Percentiles rank a stretch among this genome's conserved stretches.
Conservation (phyloP, 371 early-diverging fungal genomes). For the Haplosporangium sp. region DNA sequence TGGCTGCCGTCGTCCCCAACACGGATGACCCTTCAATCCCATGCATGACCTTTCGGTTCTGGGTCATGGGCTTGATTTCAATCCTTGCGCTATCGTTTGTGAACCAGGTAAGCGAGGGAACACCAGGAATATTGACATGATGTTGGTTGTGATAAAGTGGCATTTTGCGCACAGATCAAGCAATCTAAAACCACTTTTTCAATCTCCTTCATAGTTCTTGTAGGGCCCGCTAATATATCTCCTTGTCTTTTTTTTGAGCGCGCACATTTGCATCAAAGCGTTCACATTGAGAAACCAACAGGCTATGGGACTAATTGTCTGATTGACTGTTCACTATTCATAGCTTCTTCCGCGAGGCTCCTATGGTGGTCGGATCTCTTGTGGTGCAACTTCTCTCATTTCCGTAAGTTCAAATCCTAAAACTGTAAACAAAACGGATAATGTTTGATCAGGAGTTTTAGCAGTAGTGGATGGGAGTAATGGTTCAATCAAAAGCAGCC, state of each 20-base stretch:
- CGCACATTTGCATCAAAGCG: no score
- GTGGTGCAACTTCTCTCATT: conserved; percentile 41
- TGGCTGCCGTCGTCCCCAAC: conserved; percentile 71
- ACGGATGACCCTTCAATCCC: conserved; percentile 75
- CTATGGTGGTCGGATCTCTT: conserved; percentile 31
- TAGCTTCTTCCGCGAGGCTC: conserved; percentile 48
- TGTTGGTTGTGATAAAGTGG: background rate
- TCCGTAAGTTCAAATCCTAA: conserved; percentile 23
- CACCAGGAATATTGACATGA: background rate
- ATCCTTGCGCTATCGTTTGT: conserved; percentile 70
- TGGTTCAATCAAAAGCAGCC: background rate
- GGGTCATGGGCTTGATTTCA: conserved; percentile 78
- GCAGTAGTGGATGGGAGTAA: background rate
- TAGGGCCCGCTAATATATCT: conserved; percentile 4
- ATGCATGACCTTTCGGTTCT: conserved; percentile 80
- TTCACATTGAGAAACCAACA: background rate
- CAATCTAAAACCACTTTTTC: background rate
- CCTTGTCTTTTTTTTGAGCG: background rate
- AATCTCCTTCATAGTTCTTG: conserved; percentile 29
- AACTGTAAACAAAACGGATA: background rate
- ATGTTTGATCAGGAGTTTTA: background rate
- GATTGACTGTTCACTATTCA: background rate
- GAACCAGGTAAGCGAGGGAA: conserved; percentile 65
- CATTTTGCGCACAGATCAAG: background rate
- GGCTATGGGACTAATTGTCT: background rate